Evolutionary conservation across 176 grass and related monocot species (phyloP).

Genomic region (Paspalum vaginatum): DNA sequence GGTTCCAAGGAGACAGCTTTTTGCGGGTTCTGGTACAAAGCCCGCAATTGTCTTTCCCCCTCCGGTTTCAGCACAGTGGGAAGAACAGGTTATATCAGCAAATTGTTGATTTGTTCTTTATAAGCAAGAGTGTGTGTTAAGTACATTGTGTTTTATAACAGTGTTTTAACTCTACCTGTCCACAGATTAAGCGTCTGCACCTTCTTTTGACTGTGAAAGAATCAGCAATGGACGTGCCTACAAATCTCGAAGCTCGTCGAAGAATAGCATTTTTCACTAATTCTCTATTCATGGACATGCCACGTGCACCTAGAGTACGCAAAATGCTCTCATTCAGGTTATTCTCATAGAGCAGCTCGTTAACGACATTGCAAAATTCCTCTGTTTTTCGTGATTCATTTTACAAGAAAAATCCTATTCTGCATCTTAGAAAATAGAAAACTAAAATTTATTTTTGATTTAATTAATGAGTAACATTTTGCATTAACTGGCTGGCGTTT

Average conservation of each 20-base stretch:
- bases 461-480: slow-evolving; percentile 8
- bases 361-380: background rate
- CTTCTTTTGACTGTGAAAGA: slow-evolving; percentile 97
- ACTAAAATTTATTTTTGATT: background rate
- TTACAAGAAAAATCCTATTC: background rate
- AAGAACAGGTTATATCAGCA: slow-evolving; percentile 70
- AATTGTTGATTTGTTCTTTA: slow-evolving; percentile 19
- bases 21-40: slow-evolving; percentile 83
- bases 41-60: slow-evolving; percentile 84
- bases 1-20: slow-evolving; percentile 90
- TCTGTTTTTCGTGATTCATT: background rate
- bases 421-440: background rate
- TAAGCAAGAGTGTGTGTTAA: background rate
- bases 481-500: background rate
- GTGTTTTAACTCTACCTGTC: slow-evolving; percentile 40
- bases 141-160: slow-evolving; percentile 10
- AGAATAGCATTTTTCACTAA: slow-evolving; percentile 98
- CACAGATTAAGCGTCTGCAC: slow-evolving; percentile 84
- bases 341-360: slow-evolving; percentile 28
- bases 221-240: slow-evolving; percentile 92
- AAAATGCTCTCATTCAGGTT: slow-evolving; percentile 99
- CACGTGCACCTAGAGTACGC: slow-evolving; percentile 83
- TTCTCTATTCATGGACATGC: slow-evolving; percentile 98
- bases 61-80: slow-evolving; percentile 82
- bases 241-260: slow-evolving; percentile 90